These are phyloP conservation scores for Eucalyptus cloeziana DNA, from an alignment of 345 rosid genomes.

Conservation along the genomic window DNA sequence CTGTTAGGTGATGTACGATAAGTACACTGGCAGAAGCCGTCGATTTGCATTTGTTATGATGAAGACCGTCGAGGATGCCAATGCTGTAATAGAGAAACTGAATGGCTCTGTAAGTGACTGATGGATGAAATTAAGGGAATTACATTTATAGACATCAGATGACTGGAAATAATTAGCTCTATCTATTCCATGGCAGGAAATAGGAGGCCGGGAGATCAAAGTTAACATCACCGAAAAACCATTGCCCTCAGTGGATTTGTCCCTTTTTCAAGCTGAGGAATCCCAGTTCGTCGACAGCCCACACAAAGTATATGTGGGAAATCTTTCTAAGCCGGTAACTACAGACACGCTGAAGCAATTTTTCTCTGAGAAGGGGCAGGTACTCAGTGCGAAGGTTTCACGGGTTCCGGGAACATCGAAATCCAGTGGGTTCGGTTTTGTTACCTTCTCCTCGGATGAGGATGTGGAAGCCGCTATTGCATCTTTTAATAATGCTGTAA, in stretches of 20 bases:
- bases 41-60: constrained; percentile 81
- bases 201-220: constrained; percentile 77
- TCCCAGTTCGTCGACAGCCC: constrained; percentile 60
- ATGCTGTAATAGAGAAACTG: constrained; percentile 64
- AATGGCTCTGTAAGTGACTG: constrained; percentile 54
- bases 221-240: constrained; percentile 85
- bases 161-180: not conserved
- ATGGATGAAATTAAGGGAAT: not conserved
- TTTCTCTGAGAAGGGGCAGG: constrained; percentile 71
- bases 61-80: constrained; percentile 82
- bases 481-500: constrained; percentile 66
- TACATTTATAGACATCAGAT: not conserved
- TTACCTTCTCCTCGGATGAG: constrained; percentile 69
- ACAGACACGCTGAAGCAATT: constrained; percentile 38
- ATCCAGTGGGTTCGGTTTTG: constrained; percentile 81
- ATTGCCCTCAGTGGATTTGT: constrained; percentile 24
- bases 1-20: constrained; percentile 73
- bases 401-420: constrained; percentile 79
- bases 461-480: constrained; percentile 70
- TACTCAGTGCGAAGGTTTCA: constrained; percentile 73
- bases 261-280: constrained; percentile 53
- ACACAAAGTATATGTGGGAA: constrained; percentile 76
- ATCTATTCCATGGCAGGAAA: constrained; percentile 21
- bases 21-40: constrained; percentile 67
- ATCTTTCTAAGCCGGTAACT: constrained; percentile 79